Evolutionary conservation across 495 filamentous ascomycete species (phyloP).

Genomic region (Xylaria scruposa): DNA sequence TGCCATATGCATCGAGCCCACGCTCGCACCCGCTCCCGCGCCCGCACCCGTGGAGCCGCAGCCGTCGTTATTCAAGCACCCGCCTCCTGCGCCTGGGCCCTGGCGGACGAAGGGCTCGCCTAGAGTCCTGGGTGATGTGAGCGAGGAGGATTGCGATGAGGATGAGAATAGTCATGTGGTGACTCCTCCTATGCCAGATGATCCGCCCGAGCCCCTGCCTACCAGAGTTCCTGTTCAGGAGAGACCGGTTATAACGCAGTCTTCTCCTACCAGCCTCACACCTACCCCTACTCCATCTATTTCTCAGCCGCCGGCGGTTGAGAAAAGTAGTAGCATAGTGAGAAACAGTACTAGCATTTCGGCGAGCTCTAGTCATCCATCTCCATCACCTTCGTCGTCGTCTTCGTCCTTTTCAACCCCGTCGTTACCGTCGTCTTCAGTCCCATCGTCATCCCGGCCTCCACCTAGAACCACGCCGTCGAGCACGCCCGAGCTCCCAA

Average conservation of each 20-base stretch:
- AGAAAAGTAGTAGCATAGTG: neutral
- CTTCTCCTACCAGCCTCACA: neutral
- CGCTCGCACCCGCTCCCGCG: slow-evolving; percentile 3
- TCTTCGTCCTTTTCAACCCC: neutral
- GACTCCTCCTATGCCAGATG: neutral
- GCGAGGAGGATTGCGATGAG: neutral
- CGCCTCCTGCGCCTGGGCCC: neutral
- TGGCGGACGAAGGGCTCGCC: slow-evolving; percentile 10
- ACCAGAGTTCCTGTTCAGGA: neutral
- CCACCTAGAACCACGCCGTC: neutral
- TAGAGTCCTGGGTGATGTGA: neutral
- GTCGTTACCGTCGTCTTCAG: slow-evolving; percentile 2
- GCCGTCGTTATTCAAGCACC: neutral
- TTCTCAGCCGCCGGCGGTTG: neutral
- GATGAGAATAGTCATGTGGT: neutral
- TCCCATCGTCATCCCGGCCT: neutral
- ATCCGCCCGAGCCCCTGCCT: neutral
- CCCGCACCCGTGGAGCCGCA: neutral
- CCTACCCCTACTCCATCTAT: neutral
- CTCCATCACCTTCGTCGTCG: neutral
- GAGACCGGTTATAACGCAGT: neutral
- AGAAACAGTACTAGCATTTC: neutral
- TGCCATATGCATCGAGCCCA: slow-evolving; percentile 37
- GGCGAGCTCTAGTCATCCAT: neutral
- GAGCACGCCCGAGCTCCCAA: neutral